Conservation (phyloP, 148 eudicot species). For the Bassia scoparia region DNA sequence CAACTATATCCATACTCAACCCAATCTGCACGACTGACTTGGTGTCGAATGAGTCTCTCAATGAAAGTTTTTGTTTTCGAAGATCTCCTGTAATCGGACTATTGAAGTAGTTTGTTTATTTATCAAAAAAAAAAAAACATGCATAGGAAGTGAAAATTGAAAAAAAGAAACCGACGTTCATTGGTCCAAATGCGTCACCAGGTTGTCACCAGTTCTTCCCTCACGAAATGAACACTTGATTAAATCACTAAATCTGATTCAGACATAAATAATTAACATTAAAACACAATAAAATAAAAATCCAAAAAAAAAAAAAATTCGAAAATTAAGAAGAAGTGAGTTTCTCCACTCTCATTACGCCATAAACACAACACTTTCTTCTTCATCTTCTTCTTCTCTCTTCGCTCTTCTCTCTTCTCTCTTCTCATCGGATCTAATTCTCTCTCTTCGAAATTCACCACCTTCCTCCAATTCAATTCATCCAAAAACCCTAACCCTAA, state of each 20-base stretch:
- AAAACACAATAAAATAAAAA: background rate
- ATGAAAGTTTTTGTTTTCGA: too few species aligned
- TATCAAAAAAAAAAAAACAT: background rate
- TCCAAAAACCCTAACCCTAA: conserved; percentile 10
- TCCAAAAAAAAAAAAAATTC: background rate
- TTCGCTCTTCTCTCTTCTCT: background rate
- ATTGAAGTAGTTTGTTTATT: too few species aligned
- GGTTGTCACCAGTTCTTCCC: background rate
- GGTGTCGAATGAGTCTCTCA: too few species aligned
- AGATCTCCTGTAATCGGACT: too few species aligned
- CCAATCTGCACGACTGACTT: too few species aligned
- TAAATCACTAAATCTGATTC: too few species aligned
- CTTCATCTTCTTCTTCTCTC: background rate
- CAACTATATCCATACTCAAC: too few species aligned
- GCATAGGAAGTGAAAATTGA: background rate
- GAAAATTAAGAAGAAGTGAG: background rate
- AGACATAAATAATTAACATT: too few species aligned
- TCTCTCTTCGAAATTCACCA: background rate
- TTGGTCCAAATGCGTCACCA: conserved; percentile 1
- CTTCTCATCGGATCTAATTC: conserved; percentile 8
- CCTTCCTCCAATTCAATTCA: background rate
- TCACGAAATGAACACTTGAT: background rate
- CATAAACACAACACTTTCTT: too few species aligned
- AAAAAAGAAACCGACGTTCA: background rate
- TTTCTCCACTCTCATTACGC: background rate